Evolutionary conservation across 768 basidiomycete species (phyloP), one percentile per base, ranked within the genome.

Genomic region (Tulasnella sp.): DNA sequence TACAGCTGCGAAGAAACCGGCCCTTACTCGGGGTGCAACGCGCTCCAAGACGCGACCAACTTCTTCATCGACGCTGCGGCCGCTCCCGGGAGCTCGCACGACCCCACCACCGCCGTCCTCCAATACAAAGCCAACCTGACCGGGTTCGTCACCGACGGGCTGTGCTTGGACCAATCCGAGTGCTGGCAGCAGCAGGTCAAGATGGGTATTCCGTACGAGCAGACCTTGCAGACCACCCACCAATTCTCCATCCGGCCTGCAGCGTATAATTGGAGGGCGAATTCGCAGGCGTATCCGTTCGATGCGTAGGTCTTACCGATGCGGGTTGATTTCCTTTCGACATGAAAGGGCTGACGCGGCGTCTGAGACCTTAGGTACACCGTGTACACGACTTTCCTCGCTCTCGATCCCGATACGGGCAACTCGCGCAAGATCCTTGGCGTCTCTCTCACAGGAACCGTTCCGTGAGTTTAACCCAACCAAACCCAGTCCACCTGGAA

Each of bases 1-100:
- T 52, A 69, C 67, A 69, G 67, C 41, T 69, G 67, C 40, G 41
- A 69, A 69, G 67, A 69, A 52, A 69, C 40, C 34, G 67, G 67
- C 26, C 67, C 67, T 34, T 69, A 69, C 40, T 34, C 39, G 14
- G 67, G 67, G 5, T 69, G 67, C 44, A 69, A 69, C 19, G 40
- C 67, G 12, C 42, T 69, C 3, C 17, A 34, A 44, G 67, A 69
- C 29, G 40, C 67, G 8, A 69, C 67, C 17, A 69, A 69, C 67
- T 41, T 69, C n/a, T 69, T 42, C 44, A 69, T 69, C 40, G 44
- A 69, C 40, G 5, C 52, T 14, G 44, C 32, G 2, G 67, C 67
- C 14, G 35, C 67, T 17, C 40, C 67, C 22, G 39, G 35, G 42
- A 69, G 67, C 67, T 42, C 67, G 2, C 44, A 37, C 67, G 67